These are phyloP conservation scores for Lycium ferocissimum DNA, from an alignment of 257 asterid genomes.

Conservation along the genomic window DNA sequence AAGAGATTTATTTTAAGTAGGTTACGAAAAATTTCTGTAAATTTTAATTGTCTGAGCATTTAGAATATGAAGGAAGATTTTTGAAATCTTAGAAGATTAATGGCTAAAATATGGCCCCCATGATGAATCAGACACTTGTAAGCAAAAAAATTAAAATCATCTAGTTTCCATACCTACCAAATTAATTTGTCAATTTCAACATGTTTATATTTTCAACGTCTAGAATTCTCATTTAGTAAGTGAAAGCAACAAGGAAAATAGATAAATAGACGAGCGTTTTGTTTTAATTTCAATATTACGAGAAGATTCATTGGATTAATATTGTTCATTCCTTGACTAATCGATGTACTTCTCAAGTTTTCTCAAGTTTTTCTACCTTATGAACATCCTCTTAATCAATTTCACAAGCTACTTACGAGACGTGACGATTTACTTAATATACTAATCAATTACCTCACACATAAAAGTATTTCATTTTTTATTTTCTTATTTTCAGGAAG, in stretches of 20 bases:
- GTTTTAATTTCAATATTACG: conserved; percentile 5
- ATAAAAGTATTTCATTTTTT: not conserved
- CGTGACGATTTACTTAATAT: not conserved
- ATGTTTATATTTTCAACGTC: not conserved
- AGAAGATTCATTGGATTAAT: conserved; percentile 19
- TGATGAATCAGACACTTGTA: not conserved
- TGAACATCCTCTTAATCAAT: not conserved
- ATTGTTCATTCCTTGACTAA: conserved; percentile 16
- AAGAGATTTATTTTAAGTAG: no score
- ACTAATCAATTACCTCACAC: not conserved
- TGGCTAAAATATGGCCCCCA: no score
- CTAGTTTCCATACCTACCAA: no score
- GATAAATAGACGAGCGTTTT: not conserved
- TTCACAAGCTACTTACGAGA: not conserved
- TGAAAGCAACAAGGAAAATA: conserved; percentile 27
- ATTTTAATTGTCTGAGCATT: no score
- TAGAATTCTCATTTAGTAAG: not conserved
- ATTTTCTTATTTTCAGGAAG: not conserved
- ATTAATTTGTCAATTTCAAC: not conserved
- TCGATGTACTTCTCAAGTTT: not conserved
- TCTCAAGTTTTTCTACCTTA: not conserved
- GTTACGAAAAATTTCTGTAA: no score
- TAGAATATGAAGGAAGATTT: not conserved
- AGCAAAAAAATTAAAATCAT: no score
- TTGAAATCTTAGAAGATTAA: not conserved